Evolutionary conservation across 1,284 basidiomycete genomes (phyloP).

Genomic region (Naganishia sp.): DNA sequence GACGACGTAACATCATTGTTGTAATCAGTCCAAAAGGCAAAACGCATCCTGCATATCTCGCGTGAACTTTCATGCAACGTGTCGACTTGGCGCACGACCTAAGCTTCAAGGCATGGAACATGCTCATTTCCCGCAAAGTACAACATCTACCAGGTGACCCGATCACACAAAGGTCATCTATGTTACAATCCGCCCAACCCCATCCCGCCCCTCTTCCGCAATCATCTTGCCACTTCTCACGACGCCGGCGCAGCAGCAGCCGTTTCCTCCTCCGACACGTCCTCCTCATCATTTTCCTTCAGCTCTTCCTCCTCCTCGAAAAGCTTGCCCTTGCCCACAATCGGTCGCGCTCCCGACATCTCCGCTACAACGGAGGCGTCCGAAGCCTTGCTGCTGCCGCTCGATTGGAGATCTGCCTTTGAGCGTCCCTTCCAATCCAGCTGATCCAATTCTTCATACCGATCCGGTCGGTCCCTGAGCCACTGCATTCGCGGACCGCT

Average conservation of each 20-base stretch:
- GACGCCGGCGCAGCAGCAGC: constrained; percentile 3
- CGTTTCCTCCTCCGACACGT: constrained; percentile 24
- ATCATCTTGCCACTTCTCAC: background rate
- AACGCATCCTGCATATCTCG: too few species aligned
- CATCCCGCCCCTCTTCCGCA: background rate
- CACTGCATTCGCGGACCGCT: constrained; percentile 96
- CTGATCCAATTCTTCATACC: constrained; percentile 73
- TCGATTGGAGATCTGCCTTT: constrained; percentile 49
- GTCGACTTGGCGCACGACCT: background rate
- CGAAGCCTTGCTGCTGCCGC: background rate
- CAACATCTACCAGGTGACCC: constrained; percentile 12
- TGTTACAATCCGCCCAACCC: constrained; percentile 2
- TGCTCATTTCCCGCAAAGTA: constrained; percentile 18
- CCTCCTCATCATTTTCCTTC: constrained; percentile 27
- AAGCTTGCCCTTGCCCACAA: constrained; percentile 26
- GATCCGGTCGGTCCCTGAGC: constrained; percentile 81
- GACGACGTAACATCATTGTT: constrained; percentile 10
- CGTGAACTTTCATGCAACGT: background rate
- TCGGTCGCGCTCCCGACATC: constrained; percentile 1
- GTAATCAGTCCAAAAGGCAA: background rate
- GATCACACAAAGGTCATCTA: constrained; percentile 5
- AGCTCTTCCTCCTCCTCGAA: constrained; percentile 24
- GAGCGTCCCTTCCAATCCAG: constrained; percentile 85
- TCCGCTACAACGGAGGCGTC: background rate
- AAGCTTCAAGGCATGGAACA: background rate